phyloP scores from a whole-genome alignment of 202 grass and related monocot species.

The Dendrocalamus latiflorus region DNA sequence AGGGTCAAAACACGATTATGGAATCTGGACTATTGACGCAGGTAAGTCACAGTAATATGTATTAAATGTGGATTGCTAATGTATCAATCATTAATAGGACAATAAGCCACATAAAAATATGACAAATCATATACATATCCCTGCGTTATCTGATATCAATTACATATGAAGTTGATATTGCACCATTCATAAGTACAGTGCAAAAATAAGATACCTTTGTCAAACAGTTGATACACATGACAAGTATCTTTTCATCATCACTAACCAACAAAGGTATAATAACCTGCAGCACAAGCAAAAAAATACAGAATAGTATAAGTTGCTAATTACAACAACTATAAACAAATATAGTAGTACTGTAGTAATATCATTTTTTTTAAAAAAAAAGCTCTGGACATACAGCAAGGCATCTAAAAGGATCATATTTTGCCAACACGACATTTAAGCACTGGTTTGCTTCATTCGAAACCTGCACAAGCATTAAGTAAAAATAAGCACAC shows the following conservation, averaged over 20 bases:
- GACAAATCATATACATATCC: background rate
- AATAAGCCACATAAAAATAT: background rate
- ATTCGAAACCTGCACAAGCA: slow-evolving; percentile 65
- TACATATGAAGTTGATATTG: background rate
- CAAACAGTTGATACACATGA: slow-evolving; percentile 83
- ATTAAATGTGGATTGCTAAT: background rate
- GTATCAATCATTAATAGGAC: background rate
- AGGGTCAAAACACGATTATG: background rate
- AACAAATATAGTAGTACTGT: background rate
- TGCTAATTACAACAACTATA: slow-evolving; percentile 2
- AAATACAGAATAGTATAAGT: background rate
- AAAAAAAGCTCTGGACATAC: slow-evolving; percentile 41
- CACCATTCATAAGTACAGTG: background rate
- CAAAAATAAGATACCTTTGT: slow-evolving; percentile 63
- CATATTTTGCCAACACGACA: slow-evolving; percentile 54
- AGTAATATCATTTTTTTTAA: background rate
- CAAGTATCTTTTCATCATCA: slow-evolving; percentile 81
- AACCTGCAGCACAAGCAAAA: slow-evolving; percentile 47
- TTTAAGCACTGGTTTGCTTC: slow-evolving; percentile 77
- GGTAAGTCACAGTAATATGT: background rate
- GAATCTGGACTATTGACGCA: background rate
- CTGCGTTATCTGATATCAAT: background rate
- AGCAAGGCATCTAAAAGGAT: slow-evolving; percentile 70
- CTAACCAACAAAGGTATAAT: slow-evolving; percentile 67
- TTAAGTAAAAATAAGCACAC: slow-evolving; percentile 19